Evolutionary conservation across 371 early-diverging fungal species (phyloP), one percentile per base, ranked within the genome.

Genomic region (Parasitella parasitica): DNA sequence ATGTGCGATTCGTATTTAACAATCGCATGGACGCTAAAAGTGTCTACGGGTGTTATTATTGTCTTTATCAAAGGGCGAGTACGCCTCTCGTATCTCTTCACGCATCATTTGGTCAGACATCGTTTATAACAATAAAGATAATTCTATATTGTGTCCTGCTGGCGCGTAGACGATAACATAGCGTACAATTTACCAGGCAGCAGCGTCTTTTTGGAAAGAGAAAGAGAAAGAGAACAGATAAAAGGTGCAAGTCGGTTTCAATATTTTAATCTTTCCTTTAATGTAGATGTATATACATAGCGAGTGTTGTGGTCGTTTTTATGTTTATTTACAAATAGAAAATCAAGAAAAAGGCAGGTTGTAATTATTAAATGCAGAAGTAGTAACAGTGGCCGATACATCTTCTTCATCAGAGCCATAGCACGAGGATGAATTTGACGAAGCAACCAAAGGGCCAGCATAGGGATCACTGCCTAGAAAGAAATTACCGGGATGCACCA

Each of bases 261-360:
- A 43, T 9, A 18, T 20, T 43, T 43, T 20, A 20, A 20, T 20
- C 4, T 32, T 32, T 32, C 32, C 32, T 43, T 43, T 6, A 18
- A 18, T 39, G 26, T 48, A 11, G 26, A 32, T 56, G 16, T 56
- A 56, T 56, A 34, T 54, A 56, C 56, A 56, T 15, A 27, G 37
- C 36, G 49, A 20, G 18, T 24, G 43, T 20, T 43, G 43, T 20
- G 16, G 43, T 43, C 20, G 43, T 43, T 18, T 43, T 13, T 41
- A 43, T 20, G 96, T 88, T 73, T 90, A 57, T 72, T 77, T 58
- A 82, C 74, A 67, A 88, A 86, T 71, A 97, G 94, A 65, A 80
- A 84, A 68, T 93, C 94, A 81, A 36, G 35, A 54, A 35, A 59
- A 59, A n/a, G 39, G 36, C n/a, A 59, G 20, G 32, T 39, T 52